A percentile compares a stretch with the other conserved stretches of the same genome.
Evolutionary conservation across 176 grass and related monocot genomes (phyloP).

Genomic region (Raddia distichophylla): DNA sequence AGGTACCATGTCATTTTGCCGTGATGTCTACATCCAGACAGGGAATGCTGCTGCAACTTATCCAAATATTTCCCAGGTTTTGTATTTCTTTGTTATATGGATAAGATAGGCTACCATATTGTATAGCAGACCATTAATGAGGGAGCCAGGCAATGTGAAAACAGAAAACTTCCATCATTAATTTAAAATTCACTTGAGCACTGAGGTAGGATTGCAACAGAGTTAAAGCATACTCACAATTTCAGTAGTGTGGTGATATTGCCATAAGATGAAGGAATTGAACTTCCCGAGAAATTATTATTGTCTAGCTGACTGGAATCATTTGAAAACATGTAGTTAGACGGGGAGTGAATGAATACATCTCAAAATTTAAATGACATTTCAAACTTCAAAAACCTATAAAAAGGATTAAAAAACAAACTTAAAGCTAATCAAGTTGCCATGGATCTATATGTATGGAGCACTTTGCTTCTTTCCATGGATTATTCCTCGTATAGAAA

Average conservation of each 20-base stretch:
- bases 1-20: not conserved
- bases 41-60: not conserved
- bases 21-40: conserved; percentile 13
- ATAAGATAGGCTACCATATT: not conserved
- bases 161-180: not conserved
- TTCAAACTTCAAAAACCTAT: not conserved
- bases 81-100: not conserved
- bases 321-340: conserved; percentile 34
- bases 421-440: not conserved
- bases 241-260: conserved; percentile 79
- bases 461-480: conserved; percentile 6
- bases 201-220: conserved; percentile 9
- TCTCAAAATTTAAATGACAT: conserved; percentile 11
- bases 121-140: not conserved
- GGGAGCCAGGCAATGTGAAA: not conserved
- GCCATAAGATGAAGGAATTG: conserved; percentile 73
- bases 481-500: conserved; percentile 11
- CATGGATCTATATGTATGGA: not conserved
- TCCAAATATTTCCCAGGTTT: not conserved
- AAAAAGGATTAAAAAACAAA: conserved; percentile 27
- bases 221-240: conserved; percentile 65
- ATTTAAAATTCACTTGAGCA: conserved; percentile 10
- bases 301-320: conserved; percentile 82
- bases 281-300: conserved; percentile 89
- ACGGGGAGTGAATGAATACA: not conserved